Percentiles rank a stretch among this genome's conserved stretches.
These are phyloP conservation scores for Gryganskiella cystojenkinii DNA, from an alignment of 192 early-diverging fungal species.

Conservation along the genomic window DNA sequence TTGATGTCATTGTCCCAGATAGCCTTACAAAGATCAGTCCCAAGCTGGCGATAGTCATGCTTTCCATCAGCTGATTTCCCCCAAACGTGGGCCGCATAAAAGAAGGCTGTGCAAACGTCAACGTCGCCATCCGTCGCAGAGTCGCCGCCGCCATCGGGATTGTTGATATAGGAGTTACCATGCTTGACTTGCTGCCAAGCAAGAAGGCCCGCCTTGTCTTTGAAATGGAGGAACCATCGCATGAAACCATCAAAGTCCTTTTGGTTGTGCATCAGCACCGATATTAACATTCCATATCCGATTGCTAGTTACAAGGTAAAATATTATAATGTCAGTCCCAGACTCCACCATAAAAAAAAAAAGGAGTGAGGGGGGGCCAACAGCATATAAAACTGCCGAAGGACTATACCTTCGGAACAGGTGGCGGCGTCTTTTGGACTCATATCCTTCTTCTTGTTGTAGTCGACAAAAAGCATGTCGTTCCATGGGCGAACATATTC, in stretches of 20 bases:
- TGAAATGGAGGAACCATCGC: constrained; percentile 48
- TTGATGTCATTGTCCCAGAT: constrained; percentile 54
- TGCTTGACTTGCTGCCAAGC: not conserved
- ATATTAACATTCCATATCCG: constrained; percentile 59
- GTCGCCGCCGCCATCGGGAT: constrained; percentile 50
- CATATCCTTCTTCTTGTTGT: constrained; percentile 7
- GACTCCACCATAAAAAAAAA: not conserved
- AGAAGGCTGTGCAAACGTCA: constrained; percentile 56
- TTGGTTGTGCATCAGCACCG: constrained; percentile 56
- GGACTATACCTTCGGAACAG: constrained; percentile 12
- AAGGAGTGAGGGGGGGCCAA: not conserved
- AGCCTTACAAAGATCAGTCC: constrained; percentile 31
- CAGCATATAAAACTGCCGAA: not conserved
- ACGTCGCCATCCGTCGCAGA: constrained; percentile 60
- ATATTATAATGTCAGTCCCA: constrained; percentile 2
- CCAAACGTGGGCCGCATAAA: constrained; percentile 55
- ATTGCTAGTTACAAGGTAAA: constrained; percentile 1
- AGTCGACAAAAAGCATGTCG: constrained; percentile 8
- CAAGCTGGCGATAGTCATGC: constrained; percentile 42
- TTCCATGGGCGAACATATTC: constrained; percentile 1
- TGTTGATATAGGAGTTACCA: not conserved
- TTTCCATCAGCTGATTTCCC: constrained; percentile 14
- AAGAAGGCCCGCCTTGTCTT: constrained; percentile 43
- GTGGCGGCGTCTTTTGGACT: not conserved
- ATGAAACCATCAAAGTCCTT: constrained; percentile 58